Evolutionary conservation across 2,329 filamentous ascomycete genomes (phyloP), one percentile per base, ranked within the genome.

Genomic region (Ceratocystis papillata): DNA sequence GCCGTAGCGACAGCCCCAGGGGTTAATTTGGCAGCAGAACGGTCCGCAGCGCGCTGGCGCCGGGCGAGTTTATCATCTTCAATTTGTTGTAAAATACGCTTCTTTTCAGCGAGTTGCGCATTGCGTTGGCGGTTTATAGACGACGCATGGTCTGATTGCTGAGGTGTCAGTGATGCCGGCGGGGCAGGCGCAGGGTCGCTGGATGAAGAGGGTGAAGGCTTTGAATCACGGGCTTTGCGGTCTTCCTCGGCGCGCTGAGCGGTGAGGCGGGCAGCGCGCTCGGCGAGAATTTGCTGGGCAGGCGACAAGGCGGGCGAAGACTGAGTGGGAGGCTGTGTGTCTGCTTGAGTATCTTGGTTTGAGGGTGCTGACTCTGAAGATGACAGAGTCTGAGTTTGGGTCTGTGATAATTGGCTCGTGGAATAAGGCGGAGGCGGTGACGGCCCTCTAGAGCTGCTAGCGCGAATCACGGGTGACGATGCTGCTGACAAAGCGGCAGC

Each of bases 61-160:
- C 89, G 82, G 68, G 86, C 87, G 10, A 80, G 80, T 72, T 87
- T 89, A 76, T 95, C 90, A 68, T 87, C 84, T 71, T 90, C 87
- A 69, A 95, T 91, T 48, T 85, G 84, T 69, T 84, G 83, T 57
- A 92, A 79, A 64, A 95, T 87, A 1, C 88, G 81, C 66, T 84
- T 81, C 46, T 87, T 80, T 72, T 94, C 89, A 57, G 65, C 62
- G n/a, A 53, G 25, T 62, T 67, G 62, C 5, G 89, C 82, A 65
- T 83, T 79, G 70, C 87, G 84, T 65, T 83, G 81, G 72, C 84
- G 86, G 71, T 82, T 85, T 66, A 87, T 77, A 63, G 81, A 74
- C 59, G 81, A 78, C 3, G 79, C 79, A 73, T 83, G 78, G 71
- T 78, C 78, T 60, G 78, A 75, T 46, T 78, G 68, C 5, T 48